These are phyloP conservation scores for Cutaneotrichosporon sp. DNA, from an alignment of 1,284 basidiomycete genomes.

Conservation along the genomic window DNA sequence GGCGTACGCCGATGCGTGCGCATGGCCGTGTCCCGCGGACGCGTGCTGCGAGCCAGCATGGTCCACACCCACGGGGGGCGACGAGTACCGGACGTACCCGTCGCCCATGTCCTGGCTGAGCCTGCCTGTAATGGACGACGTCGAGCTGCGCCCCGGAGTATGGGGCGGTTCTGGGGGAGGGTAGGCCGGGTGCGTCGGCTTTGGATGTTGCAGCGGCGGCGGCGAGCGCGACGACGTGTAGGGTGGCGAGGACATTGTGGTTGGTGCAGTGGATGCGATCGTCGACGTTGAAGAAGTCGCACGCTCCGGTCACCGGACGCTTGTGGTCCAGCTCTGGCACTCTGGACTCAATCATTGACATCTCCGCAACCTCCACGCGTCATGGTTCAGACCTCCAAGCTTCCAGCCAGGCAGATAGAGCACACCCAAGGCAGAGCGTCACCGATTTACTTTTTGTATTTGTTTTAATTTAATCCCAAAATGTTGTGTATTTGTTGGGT, in stretches of 20 bases:
- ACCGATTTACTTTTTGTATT: background rate
- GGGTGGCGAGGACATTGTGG: conserved; percentile 29
- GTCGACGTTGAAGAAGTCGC: background rate
- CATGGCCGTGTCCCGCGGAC: conserved; percentile 22
- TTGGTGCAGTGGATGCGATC: background rate
- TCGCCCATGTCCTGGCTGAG: conserved; percentile 46
- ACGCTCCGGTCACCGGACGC: background rate
- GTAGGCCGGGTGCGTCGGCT: conserved; percentile 81
- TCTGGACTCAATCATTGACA: too few relatives aligned
- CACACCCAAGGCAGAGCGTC: too few relatives aligned
- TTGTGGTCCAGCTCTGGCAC: too few relatives aligned
- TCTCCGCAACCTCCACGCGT: conserved; percentile 3
- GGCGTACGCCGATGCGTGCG: conserved; percentile 2
- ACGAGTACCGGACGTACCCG: conserved; percentile 45
- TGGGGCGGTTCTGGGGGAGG: conserved; percentile 76
- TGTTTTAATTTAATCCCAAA: conserved; percentile 9
- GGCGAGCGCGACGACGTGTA: conserved; percentile 57
- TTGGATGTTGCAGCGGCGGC: conserved; percentile 78
- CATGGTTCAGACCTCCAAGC: background rate
- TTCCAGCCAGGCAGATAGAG: too few relatives aligned
- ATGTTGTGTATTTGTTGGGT: conserved; percentile 17
- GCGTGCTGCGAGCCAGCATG: background rate
- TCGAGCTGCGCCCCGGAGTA: conserved; percentile 54
- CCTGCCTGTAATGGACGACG: conserved; percentile 46
- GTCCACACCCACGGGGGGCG: conserved; percentile 40